Base-by-base conservation (phyloP, 2,329 filamentous ascomycete genomes). In the Arachnomyces sp. region DNA sequence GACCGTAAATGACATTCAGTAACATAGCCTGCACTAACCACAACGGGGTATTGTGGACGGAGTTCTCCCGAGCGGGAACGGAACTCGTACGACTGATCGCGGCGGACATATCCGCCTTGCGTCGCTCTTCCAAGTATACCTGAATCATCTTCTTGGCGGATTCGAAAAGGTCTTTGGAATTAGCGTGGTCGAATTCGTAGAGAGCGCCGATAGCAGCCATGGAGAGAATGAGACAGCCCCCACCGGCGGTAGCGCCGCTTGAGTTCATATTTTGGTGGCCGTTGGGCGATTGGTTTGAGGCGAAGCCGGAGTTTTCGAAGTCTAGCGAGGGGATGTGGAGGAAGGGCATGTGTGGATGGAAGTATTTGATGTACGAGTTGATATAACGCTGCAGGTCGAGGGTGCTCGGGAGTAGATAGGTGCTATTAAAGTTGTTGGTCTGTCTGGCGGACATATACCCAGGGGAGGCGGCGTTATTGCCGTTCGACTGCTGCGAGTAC, bases 21-120 rank as follows among this genome's bases (percentile, higher is more conserved):
- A 96, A 71, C 90, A 96, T 96, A 0, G 90, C 87, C 63, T 96
- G 92, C 12, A 96, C 88, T 17, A 98, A 73, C 89, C 90, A 96
- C 31, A 95, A 73, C 0, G 90, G 90, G 2, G 89, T 79, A 40
- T 77, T 90, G 49, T 86, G 79, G 30, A 79, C 74, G 12, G 78
- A 72, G 36, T 73, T 73, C 4, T 12, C 14, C 4, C 15, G 14
- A 43, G 86, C 82, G 40, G 70, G 64, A 13, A 63, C 58, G 33
- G 72, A 66, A 43, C 63, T 68, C 11, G 71, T 65, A 5, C 74
- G 73, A 38, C 70, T 75, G 16, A 77, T 63, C 4, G 73, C 72
- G 32, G 74, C 73, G 15, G 74, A 73, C 59, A 93, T 81, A 57
- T 93, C 88, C 39, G 84, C 83, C 60, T 89, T 90, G 49, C 88